Base-by-base conservation (phyloP, 202 grass and related monocot genomes). In the Zizania palustris region DNA sequence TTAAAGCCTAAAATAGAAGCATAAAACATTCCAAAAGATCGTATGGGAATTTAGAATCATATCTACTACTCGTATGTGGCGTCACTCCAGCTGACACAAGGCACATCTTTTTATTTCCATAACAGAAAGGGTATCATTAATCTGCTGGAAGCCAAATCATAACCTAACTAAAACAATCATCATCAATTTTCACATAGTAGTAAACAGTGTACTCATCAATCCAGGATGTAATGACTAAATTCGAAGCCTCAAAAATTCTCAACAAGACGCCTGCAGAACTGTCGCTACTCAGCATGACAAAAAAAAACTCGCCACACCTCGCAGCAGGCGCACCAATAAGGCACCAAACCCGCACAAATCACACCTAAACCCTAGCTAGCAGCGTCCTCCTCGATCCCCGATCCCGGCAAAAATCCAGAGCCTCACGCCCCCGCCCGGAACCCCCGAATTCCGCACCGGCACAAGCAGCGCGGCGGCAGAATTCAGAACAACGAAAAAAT, bases 321-420 rank as follows among this genome's bases (percentile, higher is more conserved):
- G 22, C 36, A 43, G 18, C 20, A 11, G 39, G 13, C 69, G 18
- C 19, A 67, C 51, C 19, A 51, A 51, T 2, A 28, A 28, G 28
- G 28, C 28, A 28, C 28, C 49, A n/a, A 51, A 28, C 28, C 28
- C 5, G 13, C 49, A 55, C 7, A 55, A 55, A 55, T 55, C 51
- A 11, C 43, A 68, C 54, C 43, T 69, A 85, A 85, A 85, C 75
- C 69, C 61, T 85, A 85, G 16, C 76, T 20, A 68, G 16, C 65
- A 62, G 0, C 60, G 1, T 46, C 38, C 20, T 4, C 50, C 40
- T 78, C 58, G 49, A 65, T 58, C 40, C 13, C 28, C 28, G 28
- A 28, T 28, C 28, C 28, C 0, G 28, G 28, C 28, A 28, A 44
- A 69, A 78, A 67, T 28, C 5, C 39, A 35, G 46, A 35, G 13